Percentiles rank a stretch among this genome's conserved stretches.
Conservation (phyloP, 2,329 filamentous ascomycete species). For the Mycocentrospora acerina region DNA sequence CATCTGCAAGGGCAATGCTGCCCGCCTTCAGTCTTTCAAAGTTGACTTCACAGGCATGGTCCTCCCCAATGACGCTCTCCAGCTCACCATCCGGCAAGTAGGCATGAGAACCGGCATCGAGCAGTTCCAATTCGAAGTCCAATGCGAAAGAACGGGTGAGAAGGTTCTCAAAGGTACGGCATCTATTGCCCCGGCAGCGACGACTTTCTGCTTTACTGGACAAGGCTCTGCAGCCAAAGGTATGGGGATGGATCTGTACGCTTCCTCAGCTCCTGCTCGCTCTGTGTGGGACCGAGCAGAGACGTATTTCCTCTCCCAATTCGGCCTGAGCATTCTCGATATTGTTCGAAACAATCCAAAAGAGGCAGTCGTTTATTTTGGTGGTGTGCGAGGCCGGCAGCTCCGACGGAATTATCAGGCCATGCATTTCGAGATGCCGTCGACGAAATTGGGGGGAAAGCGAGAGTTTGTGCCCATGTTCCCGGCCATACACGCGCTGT, state of each 20-base stretch:
- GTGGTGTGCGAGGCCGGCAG: conserved; percentile 34
- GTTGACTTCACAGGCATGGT: conserved; percentile 43
- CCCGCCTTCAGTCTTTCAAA: conserved; percentile 24
- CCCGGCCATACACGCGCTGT: too few species aligned
- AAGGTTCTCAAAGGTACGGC: conserved; percentile 35
- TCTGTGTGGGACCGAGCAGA: conserved; percentile 58
- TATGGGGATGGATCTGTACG: conserved; percentile 51
- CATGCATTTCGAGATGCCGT: conserved; percentile 12
- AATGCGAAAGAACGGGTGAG: conserved; percentile 29
- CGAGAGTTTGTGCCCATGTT: conserved; percentile 17
- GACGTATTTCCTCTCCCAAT: conserved; percentile 22
- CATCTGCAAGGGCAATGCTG: conserved; percentile 15
- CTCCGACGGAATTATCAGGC: conserved; percentile 41
- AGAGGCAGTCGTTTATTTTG: conserved; percentile 41
- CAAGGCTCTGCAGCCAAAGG: conserved; percentile 44
- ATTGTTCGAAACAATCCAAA: conserved; percentile 46
- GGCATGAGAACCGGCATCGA: conserved; percentile 36
- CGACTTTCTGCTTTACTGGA: conserved; percentile 46
- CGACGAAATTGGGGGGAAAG: conserved; percentile 7
- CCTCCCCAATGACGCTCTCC: conserved; percentile 34
- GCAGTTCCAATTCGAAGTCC: conserved; percentile 24
- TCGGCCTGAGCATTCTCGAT: conserved; percentile 35
- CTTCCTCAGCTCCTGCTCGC: conserved; percentile 29
- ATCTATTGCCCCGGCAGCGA: conserved; percentile 32
- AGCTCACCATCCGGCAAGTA: conserved; percentile 33